A percentile compares a stretch with the other conserved stretches of the same genome.
Evolutionary conservation across 495 filamentous ascomycete genomes (phyloP).

Genomic region (Talaromyces thailandensis): DNA sequence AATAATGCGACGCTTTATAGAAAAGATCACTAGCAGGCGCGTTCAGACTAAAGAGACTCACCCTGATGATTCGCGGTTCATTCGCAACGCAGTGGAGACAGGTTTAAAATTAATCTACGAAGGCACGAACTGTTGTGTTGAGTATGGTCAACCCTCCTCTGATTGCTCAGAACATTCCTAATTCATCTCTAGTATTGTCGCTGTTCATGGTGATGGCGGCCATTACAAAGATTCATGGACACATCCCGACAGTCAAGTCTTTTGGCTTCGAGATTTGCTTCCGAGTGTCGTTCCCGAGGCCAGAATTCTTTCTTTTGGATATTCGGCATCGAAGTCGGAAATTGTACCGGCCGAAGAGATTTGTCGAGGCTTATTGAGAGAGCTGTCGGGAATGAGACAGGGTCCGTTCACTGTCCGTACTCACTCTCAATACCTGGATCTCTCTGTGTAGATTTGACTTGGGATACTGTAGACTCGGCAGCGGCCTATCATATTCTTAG

Average conservation of each 20-base stretch:
- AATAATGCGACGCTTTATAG: background rate
- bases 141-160: background rate
- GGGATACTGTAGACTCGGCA: background rate
- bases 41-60: background rate
- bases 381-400: background rate
- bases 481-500: background rate
- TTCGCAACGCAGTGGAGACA: background rate
- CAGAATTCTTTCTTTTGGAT: constrained; percentile 4
- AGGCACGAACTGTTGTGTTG: background rate
- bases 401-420: background rate
- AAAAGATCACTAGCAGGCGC: background rate
- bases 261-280: constrained; percentile 8
- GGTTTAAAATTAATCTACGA: background rate
- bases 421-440: background rate
- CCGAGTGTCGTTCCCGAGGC: background rate
- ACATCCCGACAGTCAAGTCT: constrained; percentile 4
- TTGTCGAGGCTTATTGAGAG: background rate
- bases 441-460: background rate
- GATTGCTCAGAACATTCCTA: background rate
- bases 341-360: background rate
- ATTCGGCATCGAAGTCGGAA: background rate
- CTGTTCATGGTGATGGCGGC: constrained; percentile 4
- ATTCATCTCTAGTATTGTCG: constrained; percentile 1
- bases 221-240: constrained; percentile 4
- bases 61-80: background rate